Evolutionary conservation across 257 asterid species (phyloP).

Genomic region (Orobanche coerulescens): DNA sequence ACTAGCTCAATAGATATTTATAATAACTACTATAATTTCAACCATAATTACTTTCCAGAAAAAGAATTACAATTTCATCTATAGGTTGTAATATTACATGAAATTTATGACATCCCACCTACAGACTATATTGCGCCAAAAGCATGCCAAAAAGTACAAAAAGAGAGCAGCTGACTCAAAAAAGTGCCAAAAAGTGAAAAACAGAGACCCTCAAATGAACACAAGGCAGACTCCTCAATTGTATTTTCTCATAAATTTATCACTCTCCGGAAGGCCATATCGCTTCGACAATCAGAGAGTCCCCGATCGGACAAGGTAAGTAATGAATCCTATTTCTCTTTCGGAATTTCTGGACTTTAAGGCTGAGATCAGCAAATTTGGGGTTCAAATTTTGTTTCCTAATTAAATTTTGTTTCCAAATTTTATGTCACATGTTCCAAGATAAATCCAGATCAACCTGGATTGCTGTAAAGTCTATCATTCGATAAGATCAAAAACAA

Average conservation of each 20-base stretch:
- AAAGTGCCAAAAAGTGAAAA: slow-evolving; percentile 16
- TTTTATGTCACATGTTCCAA: not conserved
- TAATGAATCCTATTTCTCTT: not conserved
- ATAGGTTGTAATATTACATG: not conserved
- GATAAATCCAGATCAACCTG: slow-evolving; percentile 8
- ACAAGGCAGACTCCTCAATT: slow-evolving; percentile 1
- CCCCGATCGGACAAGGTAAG: slow-evolving; percentile 18
- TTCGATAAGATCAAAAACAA: not conserved
- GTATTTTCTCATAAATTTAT: slow-evolving; percentile 11
- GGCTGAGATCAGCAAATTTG: not conserved
- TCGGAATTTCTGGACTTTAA: slow-evolving; percentile 2
- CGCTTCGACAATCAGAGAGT: slow-evolving; percentile 12
- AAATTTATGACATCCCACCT: slow-evolving; percentile 18
- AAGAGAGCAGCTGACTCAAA: slow-evolving; percentile 13
- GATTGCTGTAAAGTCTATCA: not conserved
- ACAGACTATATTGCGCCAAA: slow-evolving; percentile 11
- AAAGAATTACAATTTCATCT: not conserved
- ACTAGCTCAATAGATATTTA: not conserved
- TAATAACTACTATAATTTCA: not conserved
- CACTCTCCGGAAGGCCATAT: not conserved
- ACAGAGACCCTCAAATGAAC: not conserved
- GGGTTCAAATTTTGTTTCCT: slow-evolving; percentile 5
- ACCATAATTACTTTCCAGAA: not conserved
- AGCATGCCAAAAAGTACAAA: slow-evolving; percentile 17
- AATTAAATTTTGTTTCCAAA: not conserved